Conservation (phyloP, 768 basidiomycete genomes). For the Hortiboletus campestris region DNA sequence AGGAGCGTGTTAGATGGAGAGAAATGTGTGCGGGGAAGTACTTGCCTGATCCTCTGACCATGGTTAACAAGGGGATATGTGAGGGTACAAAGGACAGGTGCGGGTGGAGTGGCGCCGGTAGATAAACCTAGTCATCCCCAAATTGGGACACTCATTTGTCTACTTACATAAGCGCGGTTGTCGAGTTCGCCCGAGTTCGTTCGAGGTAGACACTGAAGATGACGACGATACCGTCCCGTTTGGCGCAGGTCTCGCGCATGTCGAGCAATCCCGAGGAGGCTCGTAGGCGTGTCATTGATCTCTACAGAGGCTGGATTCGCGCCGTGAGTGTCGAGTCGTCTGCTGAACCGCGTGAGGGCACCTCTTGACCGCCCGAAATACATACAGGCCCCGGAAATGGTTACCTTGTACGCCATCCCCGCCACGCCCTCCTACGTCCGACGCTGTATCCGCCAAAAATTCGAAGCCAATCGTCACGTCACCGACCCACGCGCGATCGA, state of each 20-base stretch:
- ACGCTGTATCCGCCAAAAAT: slow-evolving; percentile 78
- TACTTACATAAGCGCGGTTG: slow-evolving; percentile 18
- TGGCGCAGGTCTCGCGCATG: slow-evolving; percentile 68
- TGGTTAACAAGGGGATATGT: slow-evolving; percentile 5
- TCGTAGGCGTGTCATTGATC: slow-evolving; percentile 61
- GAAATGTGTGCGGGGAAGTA: background rate
- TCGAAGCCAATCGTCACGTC: slow-evolving; percentile 82
- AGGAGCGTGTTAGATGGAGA: background rate
- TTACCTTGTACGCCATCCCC: slow-evolving; percentile 76
- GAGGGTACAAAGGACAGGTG: background rate
- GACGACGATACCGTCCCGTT: slow-evolving; percentile 87
- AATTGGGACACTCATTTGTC: slow-evolving; percentile 1
- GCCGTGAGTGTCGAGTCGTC: slow-evolving; percentile 52
- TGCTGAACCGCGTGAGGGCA: no score
- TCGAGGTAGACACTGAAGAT: slow-evolving; percentile 32
- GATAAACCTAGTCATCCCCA: slow-evolving; percentile 15
- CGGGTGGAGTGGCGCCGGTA: no score
- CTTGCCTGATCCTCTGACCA: slow-evolving; percentile 35
- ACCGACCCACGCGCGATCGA: slow-evolving; percentile 83
- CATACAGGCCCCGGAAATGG: slow-evolving; percentile 86
- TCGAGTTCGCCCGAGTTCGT: slow-evolving; percentile 7
- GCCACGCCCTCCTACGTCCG: slow-evolving; percentile 76
- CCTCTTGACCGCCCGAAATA: no score
- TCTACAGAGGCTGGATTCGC: slow-evolving; percentile 95
- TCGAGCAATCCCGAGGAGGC: slow-evolving; percentile 60